Evolutionary conservation across 2,329 filamentous ascomycete genomes (phyloP).

Genomic region (Truncatella angustata): DNA sequence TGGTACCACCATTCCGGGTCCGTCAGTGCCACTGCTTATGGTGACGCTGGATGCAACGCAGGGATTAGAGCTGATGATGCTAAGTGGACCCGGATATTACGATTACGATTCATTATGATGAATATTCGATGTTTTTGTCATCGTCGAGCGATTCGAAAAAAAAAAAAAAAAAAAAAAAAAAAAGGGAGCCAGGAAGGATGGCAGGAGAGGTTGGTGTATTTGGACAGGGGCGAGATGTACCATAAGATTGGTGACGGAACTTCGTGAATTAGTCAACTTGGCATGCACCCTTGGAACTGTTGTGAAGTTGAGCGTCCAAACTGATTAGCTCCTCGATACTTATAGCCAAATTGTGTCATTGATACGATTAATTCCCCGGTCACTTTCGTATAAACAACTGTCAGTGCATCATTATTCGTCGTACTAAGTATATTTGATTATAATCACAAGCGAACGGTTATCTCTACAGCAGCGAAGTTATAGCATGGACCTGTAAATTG

Average conservation of each 20-base stretch:
- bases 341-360: no score
- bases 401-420: no score
- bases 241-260: no score
- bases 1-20: conserved; percentile 63
- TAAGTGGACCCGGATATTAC: conserved; percentile 61
- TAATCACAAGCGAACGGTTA: no score
- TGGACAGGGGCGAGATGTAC: conserved; percentile 58
- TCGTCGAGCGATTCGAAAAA: conserved; percentile 60
- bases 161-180: conserved; percentile 51
- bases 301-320: not conserved
- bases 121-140: conserved; percentile 61
- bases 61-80: conserved; percentile 56
- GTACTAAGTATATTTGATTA: no score
- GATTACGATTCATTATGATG: conserved; percentile 64
- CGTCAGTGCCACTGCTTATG: conserved; percentile 59
- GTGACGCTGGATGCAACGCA: conserved; percentile 68
- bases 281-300: no score
- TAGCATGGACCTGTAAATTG: no score
- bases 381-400: no score
- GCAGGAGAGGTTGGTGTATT: conserved; percentile 54
- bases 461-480: no score
- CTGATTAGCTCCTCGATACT: not conserved
- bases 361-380: no score
- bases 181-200: conserved; percentile 51
- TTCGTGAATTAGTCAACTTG: no score